These are phyloP conservation scores for Daldinia bambusicola DNA, from an alignment of 495 filamentous ascomycete genomes.

Conservation along the genomic window DNA sequence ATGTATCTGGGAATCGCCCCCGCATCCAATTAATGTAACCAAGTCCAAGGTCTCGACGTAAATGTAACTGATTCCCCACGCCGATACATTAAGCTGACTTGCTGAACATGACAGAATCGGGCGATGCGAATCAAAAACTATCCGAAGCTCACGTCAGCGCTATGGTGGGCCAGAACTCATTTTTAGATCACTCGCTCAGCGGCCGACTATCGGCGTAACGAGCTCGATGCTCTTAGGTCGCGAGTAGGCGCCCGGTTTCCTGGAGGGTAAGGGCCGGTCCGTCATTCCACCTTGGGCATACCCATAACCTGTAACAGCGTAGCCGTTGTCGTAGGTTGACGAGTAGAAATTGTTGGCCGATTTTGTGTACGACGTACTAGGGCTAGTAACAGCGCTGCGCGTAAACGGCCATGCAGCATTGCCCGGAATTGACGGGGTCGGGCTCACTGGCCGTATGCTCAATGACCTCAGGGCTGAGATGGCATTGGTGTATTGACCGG, in stretches of 20 bases:
- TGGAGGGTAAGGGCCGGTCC: constrained; percentile 58
- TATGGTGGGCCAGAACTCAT: constrained; percentile 24
- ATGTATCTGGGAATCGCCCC: constrained; percentile 33
- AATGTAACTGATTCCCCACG: constrained; percentile 41
- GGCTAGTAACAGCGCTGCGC: constrained; percentile 57
- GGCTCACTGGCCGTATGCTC: constrained; percentile 58
- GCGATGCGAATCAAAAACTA: constrained; percentile 33
- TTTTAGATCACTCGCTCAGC: constrained; percentile 43
- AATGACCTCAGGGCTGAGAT: constrained; percentile 58
- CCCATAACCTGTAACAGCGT: constrained; percentile 48
- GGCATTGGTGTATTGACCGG: constrained; percentile 51
- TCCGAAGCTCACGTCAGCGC: constrained; percentile 45
- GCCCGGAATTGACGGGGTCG: constrained; percentile 54
- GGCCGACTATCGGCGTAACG: constrained; percentile 60
- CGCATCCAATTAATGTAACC: constrained; percentile 42
- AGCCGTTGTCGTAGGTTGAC: constrained; percentile 59
- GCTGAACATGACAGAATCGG: constrained; percentile 39
- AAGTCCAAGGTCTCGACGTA: constrained; percentile 21
- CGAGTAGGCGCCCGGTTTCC: constrained; percentile 57
- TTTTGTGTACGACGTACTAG: constrained; percentile 58
- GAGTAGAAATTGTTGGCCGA: constrained; percentile 50
- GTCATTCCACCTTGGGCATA: constrained; percentile 44
- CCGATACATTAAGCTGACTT: constrained; percentile 34
- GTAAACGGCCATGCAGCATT: constrained; percentile 58
- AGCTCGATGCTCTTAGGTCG: constrained; percentile 63